A percentile compares a stretch with the other conserved stretches of the same genome.
phyloP scores from a whole-genome alignment of 129 eudicot species.

The Flaveria trinervia region DNA sequence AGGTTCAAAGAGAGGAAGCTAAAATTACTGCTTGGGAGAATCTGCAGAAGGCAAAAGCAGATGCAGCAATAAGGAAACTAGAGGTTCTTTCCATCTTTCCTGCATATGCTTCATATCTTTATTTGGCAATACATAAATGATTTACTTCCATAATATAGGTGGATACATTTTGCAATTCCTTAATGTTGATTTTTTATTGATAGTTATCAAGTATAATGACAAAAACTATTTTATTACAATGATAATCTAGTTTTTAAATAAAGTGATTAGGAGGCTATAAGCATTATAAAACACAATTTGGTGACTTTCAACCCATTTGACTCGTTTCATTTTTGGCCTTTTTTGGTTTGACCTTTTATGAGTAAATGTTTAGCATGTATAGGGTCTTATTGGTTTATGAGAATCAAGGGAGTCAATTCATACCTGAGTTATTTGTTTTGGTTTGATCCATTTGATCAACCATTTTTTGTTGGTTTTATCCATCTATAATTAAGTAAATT shows the following conservation, averaged over 20 bases:
- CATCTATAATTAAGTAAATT: background rate
- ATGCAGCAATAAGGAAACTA: conserved; percentile 74
- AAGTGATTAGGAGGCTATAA: background rate
- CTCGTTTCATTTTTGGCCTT: background rate
- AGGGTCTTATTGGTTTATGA: conserved; percentile 13
- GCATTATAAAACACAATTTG: background rate
- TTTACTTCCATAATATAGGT: background rate
- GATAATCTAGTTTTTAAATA: background rate
- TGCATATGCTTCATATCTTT: conserved; percentile 2
- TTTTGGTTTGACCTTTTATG: background rate
- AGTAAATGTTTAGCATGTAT: background rate
- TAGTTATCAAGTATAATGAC: background rate
- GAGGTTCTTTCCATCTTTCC: conserved; percentile 51
- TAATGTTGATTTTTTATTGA: background rate
- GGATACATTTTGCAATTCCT: background rate
- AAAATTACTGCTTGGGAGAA: conserved; percentile 94
- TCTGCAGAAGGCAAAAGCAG: conserved; percentile 96
- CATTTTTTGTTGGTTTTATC: background rate
- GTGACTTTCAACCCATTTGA: background rate
- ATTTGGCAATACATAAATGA: background rate
- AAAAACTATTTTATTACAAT: background rate
- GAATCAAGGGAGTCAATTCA: background rate
- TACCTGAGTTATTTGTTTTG: no score
- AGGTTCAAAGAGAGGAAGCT: conserved; percentile 80
- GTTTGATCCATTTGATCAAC: background rate